Percentiles rank a stretch among this genome's conserved stretches.
phyloP scores from a whole-genome alignment of 345 rosid species.

The Murraya paniculata region DNA sequence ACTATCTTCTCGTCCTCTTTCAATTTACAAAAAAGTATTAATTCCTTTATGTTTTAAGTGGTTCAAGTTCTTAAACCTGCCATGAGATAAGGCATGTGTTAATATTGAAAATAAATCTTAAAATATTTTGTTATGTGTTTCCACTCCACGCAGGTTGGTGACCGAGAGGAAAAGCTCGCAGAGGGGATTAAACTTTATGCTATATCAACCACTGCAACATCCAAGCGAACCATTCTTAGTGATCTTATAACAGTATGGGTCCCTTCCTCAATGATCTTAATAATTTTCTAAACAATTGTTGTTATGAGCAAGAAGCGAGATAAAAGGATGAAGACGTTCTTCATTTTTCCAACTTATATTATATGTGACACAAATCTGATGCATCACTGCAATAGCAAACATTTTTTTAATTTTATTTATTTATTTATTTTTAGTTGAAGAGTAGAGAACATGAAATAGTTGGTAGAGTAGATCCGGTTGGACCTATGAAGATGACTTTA shows the following conservation, averaged over 20 bases:
- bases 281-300: neutral
- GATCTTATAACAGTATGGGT: conserved; percentile 80
- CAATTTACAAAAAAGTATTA: neutral
- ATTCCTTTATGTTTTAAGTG: neutral
- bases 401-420: neutral
- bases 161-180: conserved; percentile 88
- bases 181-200: conserved; percentile 95
- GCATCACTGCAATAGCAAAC: neutral
- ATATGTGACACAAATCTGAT: neutral
- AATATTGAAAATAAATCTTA: neutral
- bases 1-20: neutral
- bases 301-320: neutral
- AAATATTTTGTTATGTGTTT: conserved; percentile 1
- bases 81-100: neutral
- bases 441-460: neutral
- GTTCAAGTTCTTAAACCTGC: neutral
- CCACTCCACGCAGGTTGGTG: conserved; percentile 66
- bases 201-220: conserved; percentile 65
- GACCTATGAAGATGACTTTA: neutral
- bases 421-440: too few species aligned
- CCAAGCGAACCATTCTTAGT: conserved; percentile 79
- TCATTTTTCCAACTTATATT: neutral
- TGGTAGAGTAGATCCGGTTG: neutral
- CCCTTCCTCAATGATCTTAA: neutral
- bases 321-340: neutral